Evolutionary conservation across 768 basidiomycete genomes (phyloP).

Genomic region (Mycena galopus): DNA sequence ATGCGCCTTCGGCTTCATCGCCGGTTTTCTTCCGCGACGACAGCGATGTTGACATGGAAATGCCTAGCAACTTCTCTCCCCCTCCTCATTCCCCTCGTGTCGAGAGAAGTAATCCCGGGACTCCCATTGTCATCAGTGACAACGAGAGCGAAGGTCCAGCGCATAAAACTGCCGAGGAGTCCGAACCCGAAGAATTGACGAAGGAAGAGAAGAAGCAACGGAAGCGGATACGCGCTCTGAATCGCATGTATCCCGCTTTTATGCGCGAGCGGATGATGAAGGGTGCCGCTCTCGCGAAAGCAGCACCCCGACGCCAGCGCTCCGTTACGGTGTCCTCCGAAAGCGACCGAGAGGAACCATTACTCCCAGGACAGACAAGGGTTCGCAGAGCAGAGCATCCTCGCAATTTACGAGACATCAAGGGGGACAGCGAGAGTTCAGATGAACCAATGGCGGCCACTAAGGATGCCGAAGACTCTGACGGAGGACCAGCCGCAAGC

Average conservation of each 20-base stretch:
- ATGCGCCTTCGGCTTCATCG: slow-evolving; percentile 13
- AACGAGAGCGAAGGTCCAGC: slow-evolving; percentile 15
- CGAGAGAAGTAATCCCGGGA: not conserved
- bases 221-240: slow-evolving; percentile 54
- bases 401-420: slow-evolving; percentile 56
- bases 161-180: slow-evolving; percentile 33
- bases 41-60: slow-evolving; percentile 18
- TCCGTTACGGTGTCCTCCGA: slow-evolving; percentile 41
- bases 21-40: not conserved
- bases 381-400: slow-evolving; percentile 50
- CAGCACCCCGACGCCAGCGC: slow-evolving; percentile 28
- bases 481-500: slow-evolving; percentile 18
- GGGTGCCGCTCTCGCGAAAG: slow-evolving; percentile 31
- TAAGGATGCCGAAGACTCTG: slow-evolving; percentile 23
- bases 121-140: slow-evolving; percentile 27
- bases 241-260: slow-evolving; percentile 67
- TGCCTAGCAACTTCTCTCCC: slow-evolving; percentile 1
- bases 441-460: slow-evolving; percentile 45
- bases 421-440: slow-evolving; percentile 76
- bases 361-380: slow-evolving; percentile 67
- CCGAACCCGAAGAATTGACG: slow-evolving; percentile 38
- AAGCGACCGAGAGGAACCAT: slow-evolving; percentile 52
- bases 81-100: slow-evolving; percentile 1
- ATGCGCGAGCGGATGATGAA: slow-evolving; percentile 58
- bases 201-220: slow-evolving; percentile 40